Conservation (phyloP, 176 grass and related monocot species). For the Hordeum marinum region DNA sequence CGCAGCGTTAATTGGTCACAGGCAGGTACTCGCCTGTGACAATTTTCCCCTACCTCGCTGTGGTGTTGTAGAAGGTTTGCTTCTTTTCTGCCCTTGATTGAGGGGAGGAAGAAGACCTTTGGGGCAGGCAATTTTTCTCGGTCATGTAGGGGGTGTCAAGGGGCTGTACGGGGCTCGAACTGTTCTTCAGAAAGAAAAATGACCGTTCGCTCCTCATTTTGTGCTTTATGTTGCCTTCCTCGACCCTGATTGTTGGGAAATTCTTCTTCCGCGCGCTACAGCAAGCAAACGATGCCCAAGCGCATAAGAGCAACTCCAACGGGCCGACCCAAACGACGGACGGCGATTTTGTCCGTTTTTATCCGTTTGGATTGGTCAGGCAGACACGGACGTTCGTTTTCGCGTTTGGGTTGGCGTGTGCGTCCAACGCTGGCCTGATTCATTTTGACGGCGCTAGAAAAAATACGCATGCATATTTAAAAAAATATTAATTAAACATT, state of each 20-base stretch:
- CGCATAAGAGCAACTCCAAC: too few species aligned
- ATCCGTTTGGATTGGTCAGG: too few species aligned
- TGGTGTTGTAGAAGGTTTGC: constrained; percentile 10
- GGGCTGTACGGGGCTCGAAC: constrained; percentile 20
- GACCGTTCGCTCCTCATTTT: neutral
- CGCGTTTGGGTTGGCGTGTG: too few species aligned
- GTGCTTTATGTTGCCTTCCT: neutral
- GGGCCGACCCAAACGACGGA: too few species aligned
- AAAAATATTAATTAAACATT: too few species aligned
- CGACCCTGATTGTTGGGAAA: neutral
- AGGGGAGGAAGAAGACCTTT: constrained; percentile 2
- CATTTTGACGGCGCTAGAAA: too few species aligned
- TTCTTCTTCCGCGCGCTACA: too few species aligned
- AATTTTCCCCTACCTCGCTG: neutral
- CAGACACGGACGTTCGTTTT: too few species aligned
- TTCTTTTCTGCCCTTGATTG: constrained; percentile 12
- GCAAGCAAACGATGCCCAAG: too few species aligned
- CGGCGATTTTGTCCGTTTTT: too few species aligned
- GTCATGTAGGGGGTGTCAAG: neutral
- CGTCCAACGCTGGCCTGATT: too few species aligned
- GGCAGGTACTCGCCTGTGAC: constrained; percentile 2
- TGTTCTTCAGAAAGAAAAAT: constrained; percentile 17
- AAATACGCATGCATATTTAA: too few species aligned
- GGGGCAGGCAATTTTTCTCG: constrained; percentile 8
- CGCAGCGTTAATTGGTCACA: constrained; percentile 5